Conservation (phyloP, 768 basidiomycete species). For the Termitomyces sp. region DNA sequence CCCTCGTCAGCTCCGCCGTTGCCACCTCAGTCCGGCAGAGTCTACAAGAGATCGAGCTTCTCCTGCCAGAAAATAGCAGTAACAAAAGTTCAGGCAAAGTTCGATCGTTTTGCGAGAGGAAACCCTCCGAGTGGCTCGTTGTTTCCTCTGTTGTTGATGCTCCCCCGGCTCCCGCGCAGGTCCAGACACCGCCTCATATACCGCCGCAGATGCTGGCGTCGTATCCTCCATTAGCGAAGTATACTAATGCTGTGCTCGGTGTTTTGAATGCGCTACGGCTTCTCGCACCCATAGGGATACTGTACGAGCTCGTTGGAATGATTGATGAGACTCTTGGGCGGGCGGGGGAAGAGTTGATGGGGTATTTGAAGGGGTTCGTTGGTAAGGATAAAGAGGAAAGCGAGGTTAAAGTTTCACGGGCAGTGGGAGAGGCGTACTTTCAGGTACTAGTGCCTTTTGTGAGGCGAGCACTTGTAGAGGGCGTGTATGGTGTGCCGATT, state of each 20-base stretch:
- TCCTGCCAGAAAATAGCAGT: not conserved
- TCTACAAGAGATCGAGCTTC: constrained; percentile 24
- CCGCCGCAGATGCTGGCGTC: constrained; percentile 71
- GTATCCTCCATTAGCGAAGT: constrained; percentile 72
- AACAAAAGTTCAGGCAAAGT: constrained; percentile 4
- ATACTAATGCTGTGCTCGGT: constrained; percentile 69
- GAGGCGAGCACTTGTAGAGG: constrained; percentile 65
- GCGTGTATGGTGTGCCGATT: constrained; percentile 56
- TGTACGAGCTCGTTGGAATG: constrained; percentile 42
- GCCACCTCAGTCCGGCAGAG: constrained; percentile 51
- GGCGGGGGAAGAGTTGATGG: constrained; percentile 43
- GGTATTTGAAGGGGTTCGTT: constrained; percentile 33
- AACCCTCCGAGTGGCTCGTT: constrained; percentile 54
- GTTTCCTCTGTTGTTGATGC: constrained; percentile 28
- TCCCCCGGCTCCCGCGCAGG: constrained; percentile 15
- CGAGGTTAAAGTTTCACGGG: constrained; percentile 33
- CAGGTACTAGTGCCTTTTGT: constrained; percentile 68
- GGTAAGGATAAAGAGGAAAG: constrained; percentile 17
- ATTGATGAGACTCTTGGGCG: constrained; percentile 51
- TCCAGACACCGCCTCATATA: constrained; percentile 46
- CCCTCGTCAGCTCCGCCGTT: constrained; percentile 67
- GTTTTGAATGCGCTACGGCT: constrained; percentile 80
- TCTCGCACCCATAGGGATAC: constrained; percentile 66
- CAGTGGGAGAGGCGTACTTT: constrained; percentile 56
- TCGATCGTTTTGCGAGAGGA: constrained; percentile 1